Base-by-base conservation (phyloP, 2,329 filamentous ascomycete genomes). In the Chrysoporthe deuterocubensis region DNA sequence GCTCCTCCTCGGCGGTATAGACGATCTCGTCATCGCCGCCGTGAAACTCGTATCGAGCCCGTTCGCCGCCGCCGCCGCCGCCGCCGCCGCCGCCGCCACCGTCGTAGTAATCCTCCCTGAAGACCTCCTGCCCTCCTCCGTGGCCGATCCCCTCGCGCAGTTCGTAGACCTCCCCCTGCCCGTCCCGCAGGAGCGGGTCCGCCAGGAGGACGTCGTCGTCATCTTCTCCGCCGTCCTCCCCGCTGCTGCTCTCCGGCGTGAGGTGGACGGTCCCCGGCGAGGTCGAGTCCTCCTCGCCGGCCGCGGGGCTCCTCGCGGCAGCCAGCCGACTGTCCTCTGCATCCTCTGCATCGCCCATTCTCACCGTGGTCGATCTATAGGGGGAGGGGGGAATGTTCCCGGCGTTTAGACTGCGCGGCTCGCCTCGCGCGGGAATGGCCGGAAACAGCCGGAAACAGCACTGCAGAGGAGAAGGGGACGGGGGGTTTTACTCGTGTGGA, bases 1-100 rank as follows among this genome's bases (percentile, higher is more conserved):
- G 80, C 75, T 96, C 94, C 77, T 97, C 94, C 65, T 94, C 90
- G 0, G 81, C 79, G 3, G 85, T 85, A 68, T 85, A 87, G 26
- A 79, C 74, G 40, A 78, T 78, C n/a, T 37, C 76, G 73, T 44
- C 66, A 32, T 66, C 67, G 37, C 65, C 54, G 48, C 44, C 52
- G 18, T 18, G 56, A 46, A 48, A 56, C 14, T 42, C 67, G 26
- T 14, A 8, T 52, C 62, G 26, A 26, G 26, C 26, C 26, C 26
- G 26, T 26, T 57, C 57, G 32, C 21, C 62, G 43, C 43, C 59
- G 16, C 44, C 67, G 18, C 7, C n/a, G n/a, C n/a, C n/a, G n/a
- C n/a, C 59, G n/a, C n/a, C 56, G 13, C 11, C 44, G 18, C 21
- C 58, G 13, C 13, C 43, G 40, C 34, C 34, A 16, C 50, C 69